Evolutionary conservation across 257 asterid genomes (phyloP).

Genomic region (Ligustrum vulgare): DNA sequence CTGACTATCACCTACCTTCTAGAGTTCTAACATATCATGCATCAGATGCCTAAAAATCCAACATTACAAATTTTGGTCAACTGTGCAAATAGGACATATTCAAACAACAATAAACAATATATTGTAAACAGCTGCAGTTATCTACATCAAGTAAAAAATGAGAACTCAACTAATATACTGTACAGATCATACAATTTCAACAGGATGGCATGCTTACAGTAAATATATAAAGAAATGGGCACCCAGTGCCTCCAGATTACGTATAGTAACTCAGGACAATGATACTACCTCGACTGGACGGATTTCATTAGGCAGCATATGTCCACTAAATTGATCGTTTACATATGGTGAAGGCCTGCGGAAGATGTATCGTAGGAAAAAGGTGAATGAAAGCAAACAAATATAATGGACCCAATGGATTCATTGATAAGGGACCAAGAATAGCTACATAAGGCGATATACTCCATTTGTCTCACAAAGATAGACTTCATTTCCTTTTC

Average conservation of each 20-base stretch:
- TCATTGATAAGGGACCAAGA: neutral
- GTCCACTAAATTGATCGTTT: constrained; percentile 33
- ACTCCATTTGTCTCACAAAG: no score
- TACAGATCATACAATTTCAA: neutral
- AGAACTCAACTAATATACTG: neutral
- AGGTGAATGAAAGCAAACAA: neutral
- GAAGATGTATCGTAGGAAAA: constrained; percentile 14
- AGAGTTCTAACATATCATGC: neutral
- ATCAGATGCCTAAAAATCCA: neutral
- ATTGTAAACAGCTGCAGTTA: neutral
- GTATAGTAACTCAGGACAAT: constrained; percentile 14
- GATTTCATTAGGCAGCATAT: constrained; percentile 31
- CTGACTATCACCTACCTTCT: neutral
- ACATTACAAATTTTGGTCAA: neutral
- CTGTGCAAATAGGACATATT: no score
- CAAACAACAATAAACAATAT: neutral
- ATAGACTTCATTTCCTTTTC: no score
- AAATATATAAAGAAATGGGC: neutral
- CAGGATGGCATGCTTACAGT: constrained; percentile 3
- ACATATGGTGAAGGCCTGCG: constrained; percentile 39
- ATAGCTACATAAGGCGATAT: neutral
- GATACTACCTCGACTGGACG: constrained; percentile 45
- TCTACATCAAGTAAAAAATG: neutral
- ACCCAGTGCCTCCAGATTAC: constrained; percentile 8
- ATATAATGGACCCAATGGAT: neutral